Conservation (phyloP, 2,329 filamentous ascomycete genomes). For the Pseudogymnoascus sp. region DNA sequence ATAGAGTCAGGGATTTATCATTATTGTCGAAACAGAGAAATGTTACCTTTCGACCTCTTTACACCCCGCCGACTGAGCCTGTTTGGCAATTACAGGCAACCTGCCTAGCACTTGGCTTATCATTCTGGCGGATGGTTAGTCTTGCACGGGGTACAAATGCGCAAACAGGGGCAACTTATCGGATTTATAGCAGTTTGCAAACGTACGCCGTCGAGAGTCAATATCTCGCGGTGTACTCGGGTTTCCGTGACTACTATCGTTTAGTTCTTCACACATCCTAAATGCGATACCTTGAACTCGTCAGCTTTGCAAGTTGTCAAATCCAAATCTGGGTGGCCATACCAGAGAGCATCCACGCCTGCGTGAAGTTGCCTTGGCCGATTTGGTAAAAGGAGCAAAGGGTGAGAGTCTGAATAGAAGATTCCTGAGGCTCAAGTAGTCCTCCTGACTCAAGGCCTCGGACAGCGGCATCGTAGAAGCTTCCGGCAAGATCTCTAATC, state of each 20-base stretch:
- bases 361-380: constrained; percentile 14
- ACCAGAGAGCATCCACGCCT: constrained; percentile 17
- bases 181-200: constrained; percentile 14
- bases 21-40: neutral
- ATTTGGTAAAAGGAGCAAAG: constrained; percentile 15
- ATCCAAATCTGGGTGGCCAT: neutral
- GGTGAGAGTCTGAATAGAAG: constrained; percentile 13
- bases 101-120: constrained; percentile 11
- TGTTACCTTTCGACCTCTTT: neutral
- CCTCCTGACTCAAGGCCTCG: constrained; percentile 10
- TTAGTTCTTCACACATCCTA: constrained; percentile 18
- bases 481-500: constrained; percentile 9
- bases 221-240: constrained; percentile 12
- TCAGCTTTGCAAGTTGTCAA: neutral
- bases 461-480: constrained; percentile 8
- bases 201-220: constrained; percentile 12
- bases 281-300: constrained; percentile 17
- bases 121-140: constrained; percentile 11
- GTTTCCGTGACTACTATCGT: neutral
- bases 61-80: neutral
- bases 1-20: neutral
- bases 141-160: neutral
- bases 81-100: neutral
- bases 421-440: constrained; percentile 3
- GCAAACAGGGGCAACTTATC: constrained; percentile 13